A percentile compares a stretch with the other conserved stretches of the same genome.
These are phyloP conservation scores for Pichia cephalocereana DNA, from an alignment of 805 yeast genomes.

Conservation along the genomic window DNA sequence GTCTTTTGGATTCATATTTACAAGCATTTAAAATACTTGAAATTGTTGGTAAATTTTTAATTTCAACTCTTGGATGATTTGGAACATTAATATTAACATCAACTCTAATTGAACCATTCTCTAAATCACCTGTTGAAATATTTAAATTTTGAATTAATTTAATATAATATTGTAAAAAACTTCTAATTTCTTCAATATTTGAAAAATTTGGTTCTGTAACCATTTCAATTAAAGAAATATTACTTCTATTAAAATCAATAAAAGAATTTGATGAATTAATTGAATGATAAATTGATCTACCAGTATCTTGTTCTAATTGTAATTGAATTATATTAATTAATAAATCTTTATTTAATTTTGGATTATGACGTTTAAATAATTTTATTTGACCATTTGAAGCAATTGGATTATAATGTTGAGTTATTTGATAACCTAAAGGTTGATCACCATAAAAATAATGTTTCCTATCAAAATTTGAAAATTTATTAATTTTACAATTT, in stretches of 20 bases:
- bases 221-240: conserved; percentile 80
- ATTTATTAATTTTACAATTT: conserved; percentile 43
- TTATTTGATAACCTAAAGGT: conserved; percentile 92
- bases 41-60: conserved; percentile 81
- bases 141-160: conserved; percentile 55
- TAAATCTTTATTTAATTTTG: conserved; percentile 32
- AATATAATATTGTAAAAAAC: conserved; percentile 77
- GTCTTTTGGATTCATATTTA: conserved; percentile 64
- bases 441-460: conserved; percentile 97
- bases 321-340: conserved; percentile 62
- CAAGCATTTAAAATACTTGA: conserved; percentile 74
- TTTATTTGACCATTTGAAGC: conserved; percentile 57
- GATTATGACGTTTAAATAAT: conserved; percentile 43
- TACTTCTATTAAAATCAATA: conserved; percentile 77
- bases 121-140: conserved; percentile 84
- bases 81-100: conserved; percentile 88
- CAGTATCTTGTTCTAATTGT: conserved; percentile 94
- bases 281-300: conserved; percentile 55
- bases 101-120: conserved; percentile 89
- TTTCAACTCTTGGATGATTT: conserved; percentile 67
- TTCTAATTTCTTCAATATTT: conserved; percentile 54
- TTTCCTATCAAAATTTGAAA: conserved; percentile 78
- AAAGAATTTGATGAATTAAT: conserved; percentile 25
- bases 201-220: conserved; percentile 86
- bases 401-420: conserved; percentile 78